Evolutionary conservation across 768 basidiomycete species (phyloP), one percentile per base, ranked within the genome.

Genomic region (Termitomyces sp.): DNA sequence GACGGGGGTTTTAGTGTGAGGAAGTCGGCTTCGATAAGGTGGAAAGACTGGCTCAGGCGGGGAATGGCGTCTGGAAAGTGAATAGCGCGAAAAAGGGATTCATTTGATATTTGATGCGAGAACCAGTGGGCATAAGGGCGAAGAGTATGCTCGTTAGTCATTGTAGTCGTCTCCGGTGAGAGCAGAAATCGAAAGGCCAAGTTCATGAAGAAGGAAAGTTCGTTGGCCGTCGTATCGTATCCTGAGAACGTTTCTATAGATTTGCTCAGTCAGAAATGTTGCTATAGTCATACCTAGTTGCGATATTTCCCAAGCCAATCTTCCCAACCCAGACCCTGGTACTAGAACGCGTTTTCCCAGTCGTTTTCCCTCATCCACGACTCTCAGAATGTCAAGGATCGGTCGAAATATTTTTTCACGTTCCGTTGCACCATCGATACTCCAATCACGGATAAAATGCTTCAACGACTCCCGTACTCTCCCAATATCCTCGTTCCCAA

Each of bases 361-460:
- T 17, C 79, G 66, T 17, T 70, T 65, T 6, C 62, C 62, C 2
- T 48, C 32, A 2, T 66, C 60, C 2, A 76, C 68, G 17, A 45
- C 53, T 26, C 61, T 53, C 14, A 88, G 68, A 1, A 78, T 70
- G 1, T 77, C 68, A 17, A 88, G 66, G 37, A 88, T 81, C 0
- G 85, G 85, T 22, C 67, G 60, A 58, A 86, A 83, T 24, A 82
- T 82, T 44, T 64, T 68, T 3, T 70, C 70, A n/a, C 87, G 76
- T 65, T 89, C 86, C 6, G 37, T 40, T 2, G 64, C 61, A 1
- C 85, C 85, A 56, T 84, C 82, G 6, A 65, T 64, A 60, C 83
- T 85, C 87, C 86, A 88, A 62, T 89, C 86, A 5, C 86, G 74
- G 22, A 87, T 74, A 56, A 85, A 84, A 64, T 88, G 87, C 66